Evolutionary conservation across 768 basidiomycete species (phyloP).

Genomic region (Agrocybe praecox): DNA sequence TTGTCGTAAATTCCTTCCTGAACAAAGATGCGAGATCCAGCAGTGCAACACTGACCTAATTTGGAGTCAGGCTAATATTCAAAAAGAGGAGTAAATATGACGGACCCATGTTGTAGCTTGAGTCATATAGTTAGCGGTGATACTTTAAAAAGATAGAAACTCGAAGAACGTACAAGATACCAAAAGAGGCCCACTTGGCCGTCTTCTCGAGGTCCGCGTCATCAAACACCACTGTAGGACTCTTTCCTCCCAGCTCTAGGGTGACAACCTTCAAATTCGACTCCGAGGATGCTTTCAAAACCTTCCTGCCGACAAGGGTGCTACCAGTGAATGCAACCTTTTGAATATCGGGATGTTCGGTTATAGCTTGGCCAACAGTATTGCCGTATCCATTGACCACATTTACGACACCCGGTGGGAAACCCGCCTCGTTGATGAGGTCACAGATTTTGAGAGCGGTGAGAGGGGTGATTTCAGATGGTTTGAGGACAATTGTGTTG

Average conservation of each 20-base stretch:
- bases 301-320: constrained; percentile 68
- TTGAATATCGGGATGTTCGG: constrained; percentile 61
- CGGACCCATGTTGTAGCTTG: constrained; percentile 30
- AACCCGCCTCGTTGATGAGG: constrained; percentile 69
- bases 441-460: constrained; percentile 54
- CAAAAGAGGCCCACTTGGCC: constrained; percentile 64
- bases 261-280: constrained; percentile 78
- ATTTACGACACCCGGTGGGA: constrained; percentile 78
- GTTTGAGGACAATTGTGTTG: constrained; percentile 75
- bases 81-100: background rate
- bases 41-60: constrained; percentile 74
- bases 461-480: constrained; percentile 75
- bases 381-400: constrained; percentile 66
- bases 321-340: constrained; percentile 84
- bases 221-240: constrained; percentile 63
- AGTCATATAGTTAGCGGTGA: constrained; percentile 20
- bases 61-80: background rate
- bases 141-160: background rate
- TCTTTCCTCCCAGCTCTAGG: constrained; percentile 75
- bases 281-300: constrained; percentile 71
- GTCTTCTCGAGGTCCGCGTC: constrained; percentile 67
- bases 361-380: constrained; percentile 69
- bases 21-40: constrained; percentile 81
- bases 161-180: constrained; percentile 54
- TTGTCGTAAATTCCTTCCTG: constrained; percentile 78